Percentiles rank a stretch among this genome's conserved stretches.
Conservation (phyloP, 1,139 yeast genomes). For the Meyerozyma carpophila region DNA sequence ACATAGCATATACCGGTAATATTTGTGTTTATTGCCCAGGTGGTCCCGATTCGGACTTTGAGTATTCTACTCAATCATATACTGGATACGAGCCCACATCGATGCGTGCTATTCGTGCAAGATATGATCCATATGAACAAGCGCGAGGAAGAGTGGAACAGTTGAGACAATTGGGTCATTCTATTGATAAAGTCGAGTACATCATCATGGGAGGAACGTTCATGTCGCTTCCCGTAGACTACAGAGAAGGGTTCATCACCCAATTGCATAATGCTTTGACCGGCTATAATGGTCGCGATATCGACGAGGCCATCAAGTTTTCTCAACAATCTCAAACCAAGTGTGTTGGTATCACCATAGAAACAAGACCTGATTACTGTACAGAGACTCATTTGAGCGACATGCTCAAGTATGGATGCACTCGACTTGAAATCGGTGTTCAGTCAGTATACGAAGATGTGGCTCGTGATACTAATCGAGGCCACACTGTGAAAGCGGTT, state of each 20-base stretch:
- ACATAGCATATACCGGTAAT: conserved; percentile 97
- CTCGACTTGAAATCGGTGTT: conserved; percentile 94
- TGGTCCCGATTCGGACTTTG: conserved; percentile 98
- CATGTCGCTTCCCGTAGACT: conserved; percentile 87
- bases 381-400: conserved; percentile 93
- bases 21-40: conserved; percentile 99
- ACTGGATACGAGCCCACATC: conserved; percentile 99
- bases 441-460: conserved; percentile 98
- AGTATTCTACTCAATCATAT: conserved; percentile 94
- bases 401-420: conserved; percentile 94
- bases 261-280: conserved; percentile 92
- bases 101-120: conserved; percentile 96
- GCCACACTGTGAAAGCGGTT: conserved; percentile 94
- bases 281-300: conserved; percentile 82
- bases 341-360: conserved; percentile 98
- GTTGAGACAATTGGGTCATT: conserved; percentile 89
- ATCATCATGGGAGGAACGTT: conserved; percentile 99
- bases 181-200: conserved; percentile 95
- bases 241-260: conserved; percentile 83
- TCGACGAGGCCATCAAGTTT: conserved; percentile 85
- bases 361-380: conserved; percentile 98
- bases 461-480: conserved; percentile 96
- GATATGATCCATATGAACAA: conserved; percentile 98
- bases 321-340: conserved; percentile 95
- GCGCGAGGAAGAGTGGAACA: conserved; percentile 98